Conservation (phyloP, 2,329 filamentous ascomycete species). For the Cylindrodendrum hubeiense region DNA sequence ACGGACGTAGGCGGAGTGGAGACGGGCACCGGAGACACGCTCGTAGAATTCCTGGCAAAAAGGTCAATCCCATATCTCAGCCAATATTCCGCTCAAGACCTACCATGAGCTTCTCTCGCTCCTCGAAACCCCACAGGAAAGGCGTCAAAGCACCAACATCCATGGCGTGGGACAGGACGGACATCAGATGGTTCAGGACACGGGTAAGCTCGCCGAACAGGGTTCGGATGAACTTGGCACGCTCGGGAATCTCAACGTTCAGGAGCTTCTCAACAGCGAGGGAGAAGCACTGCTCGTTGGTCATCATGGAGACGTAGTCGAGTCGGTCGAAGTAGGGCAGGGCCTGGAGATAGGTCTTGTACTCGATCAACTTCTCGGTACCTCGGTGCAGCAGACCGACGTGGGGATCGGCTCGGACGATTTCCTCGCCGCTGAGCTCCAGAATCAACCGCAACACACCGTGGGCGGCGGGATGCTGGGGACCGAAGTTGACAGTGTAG, state of each 20-base stretch:
- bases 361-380: constrained; percentile 99
- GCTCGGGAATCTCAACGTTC: constrained; percentile 94
- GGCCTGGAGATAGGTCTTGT: constrained; percentile 99
- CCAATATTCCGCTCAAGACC: constrained; percentile 45
- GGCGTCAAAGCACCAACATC: constrained; percentile 98
- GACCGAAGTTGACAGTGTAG: constrained; percentile 99
- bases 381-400: constrained; percentile 96
- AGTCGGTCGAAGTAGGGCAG: constrained; percentile 98
- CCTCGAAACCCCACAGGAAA: constrained; percentile 99
- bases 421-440: constrained; percentile 97
- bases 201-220: constrained; percentile 96
- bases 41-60: constrained; percentile 93
- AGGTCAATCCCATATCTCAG: constrained; percentile 17
- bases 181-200: constrained; percentile 98
- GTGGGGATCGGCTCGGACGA: constrained; percentile 95
- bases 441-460: constrained; percentile 97
- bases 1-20: constrained; percentile 96
- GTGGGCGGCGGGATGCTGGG: constrained; percentile 98
- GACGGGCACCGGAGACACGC: constrained; percentile 96
- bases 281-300: constrained; percentile 97
- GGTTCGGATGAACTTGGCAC: constrained; percentile 97
- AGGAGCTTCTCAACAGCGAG: constrained; percentile 97
- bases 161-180: constrained; percentile 96
- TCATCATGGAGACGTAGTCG: constrained; percentile 99
- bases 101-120: constrained; percentile 99